phyloP scores from a whole-genome alignment of 495 filamentous ascomycete genomes.

The Parathielavia hyrcaniae region DNA sequence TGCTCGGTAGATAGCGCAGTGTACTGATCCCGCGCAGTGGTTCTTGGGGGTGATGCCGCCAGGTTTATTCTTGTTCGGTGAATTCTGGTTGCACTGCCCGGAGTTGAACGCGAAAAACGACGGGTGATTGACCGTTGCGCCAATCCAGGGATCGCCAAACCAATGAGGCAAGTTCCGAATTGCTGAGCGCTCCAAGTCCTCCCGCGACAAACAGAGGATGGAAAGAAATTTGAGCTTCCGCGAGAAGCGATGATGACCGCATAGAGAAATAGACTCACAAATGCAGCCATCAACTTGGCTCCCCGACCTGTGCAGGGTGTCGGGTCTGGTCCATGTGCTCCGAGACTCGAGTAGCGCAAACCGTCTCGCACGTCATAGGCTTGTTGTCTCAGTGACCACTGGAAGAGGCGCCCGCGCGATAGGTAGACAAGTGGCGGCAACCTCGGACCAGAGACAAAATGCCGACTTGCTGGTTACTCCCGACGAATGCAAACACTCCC shows the following conservation, averaged over 20 bases:
- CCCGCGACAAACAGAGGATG: neutral
- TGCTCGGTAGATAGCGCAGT: neutral
- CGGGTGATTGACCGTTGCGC: too few relatives aligned
- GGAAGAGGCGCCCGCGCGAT: too few relatives aligned
- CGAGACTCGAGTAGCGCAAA: neutral
- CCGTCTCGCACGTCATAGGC: constrained; percentile 21
- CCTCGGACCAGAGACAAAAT: too few relatives aligned
- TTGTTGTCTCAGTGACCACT: neutral
- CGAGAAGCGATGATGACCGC: neutral
- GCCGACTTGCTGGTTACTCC: too few relatives aligned
- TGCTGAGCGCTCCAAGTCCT: neutral
- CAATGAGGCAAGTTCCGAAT: neutral
- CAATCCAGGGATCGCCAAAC: too few relatives aligned
- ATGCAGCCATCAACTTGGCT: constrained; percentile 42
- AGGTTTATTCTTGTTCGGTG: neutral
- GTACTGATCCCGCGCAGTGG: neutral
- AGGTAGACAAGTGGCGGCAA: too few relatives aligned
- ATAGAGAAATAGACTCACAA: constrained; percentile 35
- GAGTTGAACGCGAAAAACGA: neutral
- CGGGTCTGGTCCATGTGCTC: neutral
- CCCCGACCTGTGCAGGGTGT: neutral
- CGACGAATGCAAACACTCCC: too few relatives aligned
- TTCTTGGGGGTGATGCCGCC: neutral
- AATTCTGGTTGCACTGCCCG: neutral
- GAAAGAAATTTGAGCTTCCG: neutral